Percentiles rank a stretch among this genome's conserved stretches.
Conservation (phyloP, 148 eudicot genomes). For the Rhododendron ferrugineum region DNA sequence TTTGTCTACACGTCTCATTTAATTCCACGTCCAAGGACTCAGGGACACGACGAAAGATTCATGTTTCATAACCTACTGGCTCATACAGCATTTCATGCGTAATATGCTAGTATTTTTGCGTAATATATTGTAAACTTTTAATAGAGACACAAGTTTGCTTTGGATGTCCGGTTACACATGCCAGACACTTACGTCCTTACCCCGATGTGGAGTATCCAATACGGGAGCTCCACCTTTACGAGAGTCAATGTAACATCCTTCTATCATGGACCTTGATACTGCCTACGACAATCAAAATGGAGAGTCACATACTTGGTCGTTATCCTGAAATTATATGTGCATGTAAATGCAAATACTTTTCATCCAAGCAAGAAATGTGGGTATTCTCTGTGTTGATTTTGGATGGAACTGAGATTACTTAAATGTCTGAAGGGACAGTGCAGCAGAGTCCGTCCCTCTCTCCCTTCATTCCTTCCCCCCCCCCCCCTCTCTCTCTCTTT, state of each 20-base stretch:
- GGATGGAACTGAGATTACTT: neutral
- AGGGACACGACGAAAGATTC: neutral
- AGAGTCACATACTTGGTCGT: neutral
- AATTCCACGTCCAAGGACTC: neutral
- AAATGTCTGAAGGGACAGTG: neutral
- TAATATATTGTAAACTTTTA: neutral
- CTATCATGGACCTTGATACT: neutral
- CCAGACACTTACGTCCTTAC: neutral
- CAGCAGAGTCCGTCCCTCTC: no score
- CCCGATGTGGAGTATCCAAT: neutral
- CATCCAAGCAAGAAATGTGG: neutral
- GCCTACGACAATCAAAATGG: neutral
- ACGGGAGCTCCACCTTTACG: neutral
- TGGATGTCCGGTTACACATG: neutral
- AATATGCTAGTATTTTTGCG: neutral
- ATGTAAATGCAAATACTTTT: neutral
- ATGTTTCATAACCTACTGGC: neutral
- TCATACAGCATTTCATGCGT: neutral
- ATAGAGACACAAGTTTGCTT: neutral
- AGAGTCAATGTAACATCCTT: neutral
- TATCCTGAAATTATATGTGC: neutral
- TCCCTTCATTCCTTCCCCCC: no score
- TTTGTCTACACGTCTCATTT: neutral
- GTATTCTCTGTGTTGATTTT: neutral
- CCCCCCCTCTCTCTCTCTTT: no score